Conservation (phyloP, 768 basidiomycete genomes). For the Suillus spraguei region DNA sequence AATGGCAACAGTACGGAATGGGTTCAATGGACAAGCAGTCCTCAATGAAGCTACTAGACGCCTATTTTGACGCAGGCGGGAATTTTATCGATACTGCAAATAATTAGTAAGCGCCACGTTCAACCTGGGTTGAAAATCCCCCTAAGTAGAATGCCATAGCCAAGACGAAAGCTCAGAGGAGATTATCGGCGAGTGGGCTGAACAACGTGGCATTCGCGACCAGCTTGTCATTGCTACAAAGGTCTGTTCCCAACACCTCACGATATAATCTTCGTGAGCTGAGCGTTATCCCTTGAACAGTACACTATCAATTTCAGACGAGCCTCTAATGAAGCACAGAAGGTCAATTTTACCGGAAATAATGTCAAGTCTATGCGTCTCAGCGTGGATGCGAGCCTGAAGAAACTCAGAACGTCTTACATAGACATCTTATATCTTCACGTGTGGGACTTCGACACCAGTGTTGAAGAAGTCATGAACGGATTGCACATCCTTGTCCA, state of each 20-base stretch:
- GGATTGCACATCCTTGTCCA: constrained; percentile 39
- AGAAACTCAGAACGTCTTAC: constrained; percentile 27
- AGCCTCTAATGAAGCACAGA: constrained; percentile 25
- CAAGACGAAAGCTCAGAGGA: constrained; percentile 44
- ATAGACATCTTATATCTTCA: constrained; percentile 29
- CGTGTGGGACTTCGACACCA: constrained; percentile 41
- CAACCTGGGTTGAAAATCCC: not conserved
- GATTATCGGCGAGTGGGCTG: constrained; percentile 53
- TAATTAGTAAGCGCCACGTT: constrained; percentile 40
- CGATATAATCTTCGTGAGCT: not conserved
- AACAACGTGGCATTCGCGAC: constrained; percentile 42
- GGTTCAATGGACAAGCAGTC: constrained; percentile 47
- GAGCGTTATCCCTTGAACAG: constrained; percentile 11
- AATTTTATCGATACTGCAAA: constrained; percentile 54
- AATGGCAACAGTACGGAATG: constrained; percentile 39
- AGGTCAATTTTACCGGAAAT: constrained; percentile 51
- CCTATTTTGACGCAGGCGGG: constrained; percentile 47
- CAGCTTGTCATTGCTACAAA: constrained; percentile 49
- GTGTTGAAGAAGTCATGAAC: constrained; percentile 44
- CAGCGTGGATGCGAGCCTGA: constrained; percentile 34
- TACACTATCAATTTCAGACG: constrained; percentile 26
- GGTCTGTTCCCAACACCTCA: constrained; percentile 16
- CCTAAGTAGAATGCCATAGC: constrained; percentile 18
- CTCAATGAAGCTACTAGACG: constrained; percentile 48
- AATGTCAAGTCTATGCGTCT: constrained; percentile 45